These are phyloP conservation scores for Mucor saturninus DNA, from an alignment of 371 early-diverging fungal species.

Conservation along the genomic window DNA sequence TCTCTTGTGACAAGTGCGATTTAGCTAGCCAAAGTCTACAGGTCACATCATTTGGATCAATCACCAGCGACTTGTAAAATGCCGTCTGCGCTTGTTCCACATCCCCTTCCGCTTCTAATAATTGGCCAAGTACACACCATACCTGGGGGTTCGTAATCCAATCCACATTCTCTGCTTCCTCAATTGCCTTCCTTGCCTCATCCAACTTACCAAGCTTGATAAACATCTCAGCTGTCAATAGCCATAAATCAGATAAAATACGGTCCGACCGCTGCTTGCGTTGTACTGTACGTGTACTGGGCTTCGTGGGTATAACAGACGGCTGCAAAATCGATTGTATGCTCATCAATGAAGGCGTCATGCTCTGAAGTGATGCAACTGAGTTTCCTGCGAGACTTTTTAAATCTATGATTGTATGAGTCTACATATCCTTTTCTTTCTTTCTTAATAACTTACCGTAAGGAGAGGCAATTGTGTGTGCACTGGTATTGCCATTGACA, in stretches of 20 bases:
- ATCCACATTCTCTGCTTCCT: slow-evolving; percentile 69
- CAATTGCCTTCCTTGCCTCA: slow-evolving; percentile 67
- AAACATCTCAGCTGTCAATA: slow-evolving; percentile 66
- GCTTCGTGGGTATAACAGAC: slow-evolving; percentile 24
- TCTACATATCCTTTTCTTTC: background rate
- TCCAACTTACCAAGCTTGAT: slow-evolving; percentile 59
- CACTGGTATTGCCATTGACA: slow-evolving; percentile 9
- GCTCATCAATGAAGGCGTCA: slow-evolving; percentile 34
- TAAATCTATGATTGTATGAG: slow-evolving; percentile 11
- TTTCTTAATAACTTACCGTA: slow-evolving; percentile 19
- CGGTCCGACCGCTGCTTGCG: slow-evolving; percentile 27
- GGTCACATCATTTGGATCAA: slow-evolving; percentile 53
- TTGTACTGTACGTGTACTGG: slow-evolving; percentile 30
- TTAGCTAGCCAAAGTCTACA: slow-evolving; percentile 54
- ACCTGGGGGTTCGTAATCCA: slow-evolving; percentile 57
- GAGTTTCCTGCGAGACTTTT: slow-evolving; percentile 24
- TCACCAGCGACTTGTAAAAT: slow-evolving; percentile 57
- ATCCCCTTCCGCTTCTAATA: slow-evolving; percentile 45
- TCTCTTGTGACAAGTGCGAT: slow-evolving; percentile 44
- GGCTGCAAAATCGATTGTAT: slow-evolving; percentile 33
- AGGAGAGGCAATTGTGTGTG: slow-evolving; percentile 16
- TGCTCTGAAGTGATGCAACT: slow-evolving; percentile 30
- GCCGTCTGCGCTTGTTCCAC: slow-evolving; percentile 54
- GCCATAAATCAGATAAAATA: slow-evolving; percentile 58
- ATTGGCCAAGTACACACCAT: slow-evolving; percentile 65